Base-by-base conservation (phyloP, 306 rosid genomes). In the Pterocarpus macrocarpus region DNA sequence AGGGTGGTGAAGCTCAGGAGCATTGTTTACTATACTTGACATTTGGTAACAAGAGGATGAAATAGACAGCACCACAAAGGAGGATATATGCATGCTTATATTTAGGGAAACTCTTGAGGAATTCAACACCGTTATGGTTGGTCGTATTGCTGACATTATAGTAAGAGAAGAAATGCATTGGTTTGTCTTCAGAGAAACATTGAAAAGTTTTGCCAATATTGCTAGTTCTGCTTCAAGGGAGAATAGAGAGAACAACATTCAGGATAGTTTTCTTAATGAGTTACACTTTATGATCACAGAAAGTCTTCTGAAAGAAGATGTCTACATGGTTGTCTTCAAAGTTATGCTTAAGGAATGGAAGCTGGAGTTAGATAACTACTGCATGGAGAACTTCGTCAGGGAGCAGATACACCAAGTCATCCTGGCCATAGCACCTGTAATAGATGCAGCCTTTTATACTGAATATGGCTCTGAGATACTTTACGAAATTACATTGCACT, bases 341-440 rank as follows among this genome's bases (percentile, higher is more conserved):
- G 80, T 81, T 61, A 85, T 81, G 71, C 30, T 87, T 34, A 64
- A 83, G 75, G 87, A 91, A 71, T 90, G 91, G 97, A 63, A 80
- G 49, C 30, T 66, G 73, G 79, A 82, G 33, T 71, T 87, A 71
- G 88, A 84, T 5, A 47, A 63, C 64, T 71, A 71, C 14, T 34
- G 17, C 34, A 47, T 83, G 65, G 87, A 90, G 80, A 86, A 71
- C 75, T 64, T 57, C 28, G 63, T 87, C 9, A 77, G 68, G 68
- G 90, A 91, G 81, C 80, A 89, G 30, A 44, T 90, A 52, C 56
- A 53, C 65, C 85, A 83, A 34, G 79, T 85, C 64, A 75, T 89
- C 47, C 66, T 85, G 71, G 71, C 17, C 36, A 88, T 84, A 83
- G 81, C 85, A 38, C 45, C 28, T 22, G 28, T 81, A 36, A 89